Base-by-base conservation (phyloP, 106 monocot species). In the Posidonia australis region DNA sequence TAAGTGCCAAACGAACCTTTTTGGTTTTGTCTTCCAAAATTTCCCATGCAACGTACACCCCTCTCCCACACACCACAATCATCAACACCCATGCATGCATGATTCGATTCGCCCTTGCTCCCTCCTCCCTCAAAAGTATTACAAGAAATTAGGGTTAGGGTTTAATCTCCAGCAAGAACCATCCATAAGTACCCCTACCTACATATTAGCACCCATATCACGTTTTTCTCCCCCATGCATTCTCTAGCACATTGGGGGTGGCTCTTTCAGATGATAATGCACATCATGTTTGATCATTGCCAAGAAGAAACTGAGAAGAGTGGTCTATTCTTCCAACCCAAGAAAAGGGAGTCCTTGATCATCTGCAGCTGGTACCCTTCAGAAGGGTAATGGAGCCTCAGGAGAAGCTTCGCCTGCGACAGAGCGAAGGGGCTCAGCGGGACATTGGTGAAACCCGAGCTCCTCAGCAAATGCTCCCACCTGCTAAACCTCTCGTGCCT, bases 221-320 rank as follows among this genome's bases (percentile, higher is more conserved):
- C 53, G 9, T 2, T 2, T n/a, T n/a, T n/a, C n/a, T n/a, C n/a
- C n/a, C n/a, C n/a, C n/a, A n/a, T n/a, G n/a, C n/a, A n/a, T n/a
- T n/a, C n/a, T n/a, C n/a, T n/a, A n/a, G n/a, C n/a, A n/a, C n/a
- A n/a, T n/a, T n/a, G n/a, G n/a, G n/a, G n/a, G n/a, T n/a, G n/a
- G n/a, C n/a, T n/a, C 58, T 9, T 63, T 63, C 28, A 46, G 44
- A 54, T 54, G 23, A 54, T 20, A 20, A 24, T 24, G 53, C 16
- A 27, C 44, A 61, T 21, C 13, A 13, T 16, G 12, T 20, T 23
- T 22, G 19, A 63, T 74, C 71, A 88, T 46, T 73, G 76, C 98
- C 98, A 99, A 36, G 98, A 99, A 60, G 98, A 99, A 36, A 99
- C 85, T 21, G 98, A 99, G 85, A 99, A 91, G 64, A 99, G 83